These are phyloP conservation scores for Amphirosellinia nigrospora DNA, from an alignment of 495 filamentous ascomycete genomes.

Conservation along the genomic window DNA sequence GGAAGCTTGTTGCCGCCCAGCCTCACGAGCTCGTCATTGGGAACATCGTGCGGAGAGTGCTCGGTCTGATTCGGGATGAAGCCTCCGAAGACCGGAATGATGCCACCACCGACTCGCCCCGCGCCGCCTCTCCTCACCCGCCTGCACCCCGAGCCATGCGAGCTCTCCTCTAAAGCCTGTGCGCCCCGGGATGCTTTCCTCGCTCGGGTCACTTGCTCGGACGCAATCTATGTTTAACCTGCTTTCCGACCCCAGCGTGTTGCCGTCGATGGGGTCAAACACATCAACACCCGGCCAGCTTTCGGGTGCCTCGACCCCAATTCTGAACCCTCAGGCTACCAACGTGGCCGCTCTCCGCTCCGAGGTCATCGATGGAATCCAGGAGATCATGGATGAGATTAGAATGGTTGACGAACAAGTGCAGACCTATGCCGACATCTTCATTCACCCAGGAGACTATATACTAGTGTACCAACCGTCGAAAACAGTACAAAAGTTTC, in stretches of 20 bases:
- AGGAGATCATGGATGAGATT: constrained; percentile 91
- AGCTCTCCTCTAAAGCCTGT: constrained; percentile 38
- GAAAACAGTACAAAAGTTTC: constrained; percentile 81
- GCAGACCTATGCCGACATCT: constrained; percentile 79
- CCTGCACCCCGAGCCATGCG: constrained; percentile 32
- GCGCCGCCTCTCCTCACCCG: constrained; percentile 31
- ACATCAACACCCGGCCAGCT: constrained; percentile 45
- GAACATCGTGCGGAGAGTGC: constrained; percentile 87
- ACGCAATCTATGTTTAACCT: constrained; percentile 83
- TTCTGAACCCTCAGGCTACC: constrained; percentile 34
- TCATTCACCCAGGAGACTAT: constrained; percentile 89
- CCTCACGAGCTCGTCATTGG: constrained; percentile 90
- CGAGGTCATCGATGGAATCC: constrained; percentile 87
- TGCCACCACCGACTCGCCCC: constrained; percentile 58
- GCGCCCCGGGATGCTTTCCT: constrained; percentile 60
- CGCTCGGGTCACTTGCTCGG: constrained; percentile 62
- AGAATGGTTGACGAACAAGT: constrained; percentile 89
- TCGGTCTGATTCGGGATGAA: constrained; percentile 91
- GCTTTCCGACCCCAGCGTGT: constrained; percentile 56
- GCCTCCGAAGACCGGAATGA: constrained; percentile 78
- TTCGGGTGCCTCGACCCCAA: constrained; percentile 53
- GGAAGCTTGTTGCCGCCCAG: constrained; percentile 76
- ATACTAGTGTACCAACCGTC: constrained; percentile 85
- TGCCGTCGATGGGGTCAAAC: constrained; percentile 43
- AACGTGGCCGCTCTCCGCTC: constrained; percentile 70